These are phyloP conservation scores for Stemphylium vesicarium DNA, from an alignment of 2,329 filamentous ascomycete genomes.

Conservation along the genomic window DNA sequence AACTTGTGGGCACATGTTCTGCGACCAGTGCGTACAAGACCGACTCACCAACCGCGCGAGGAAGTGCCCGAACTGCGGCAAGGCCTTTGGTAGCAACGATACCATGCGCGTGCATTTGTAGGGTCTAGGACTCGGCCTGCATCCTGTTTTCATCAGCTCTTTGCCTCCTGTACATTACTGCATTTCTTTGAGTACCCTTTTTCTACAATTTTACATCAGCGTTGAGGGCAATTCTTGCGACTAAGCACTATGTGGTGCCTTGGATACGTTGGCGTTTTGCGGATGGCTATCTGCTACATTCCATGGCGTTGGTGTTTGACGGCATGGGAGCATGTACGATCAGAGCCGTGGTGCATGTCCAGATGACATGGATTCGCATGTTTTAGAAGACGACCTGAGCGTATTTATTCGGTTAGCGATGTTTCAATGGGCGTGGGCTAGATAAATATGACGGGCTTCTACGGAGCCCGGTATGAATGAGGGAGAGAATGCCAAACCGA, in stretches of 20 bases:
- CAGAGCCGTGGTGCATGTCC: conserved; percentile 14
- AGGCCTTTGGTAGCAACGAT: conserved; percentile 89
- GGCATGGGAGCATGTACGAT: conserved; percentile 16
- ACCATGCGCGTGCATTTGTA: conserved; percentile 67
- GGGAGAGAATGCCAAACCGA: conserved; percentile 9
- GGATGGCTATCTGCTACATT: conserved; percentile 1
- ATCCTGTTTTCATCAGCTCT: conserved; percentile 1
- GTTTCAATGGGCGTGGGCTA: conserved; percentile 7
- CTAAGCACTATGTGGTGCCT: conserved; percentile 5
- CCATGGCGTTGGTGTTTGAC: conserved; percentile 9
- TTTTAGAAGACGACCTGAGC: conserved; percentile 14
- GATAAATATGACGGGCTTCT: conserved; percentile 7
- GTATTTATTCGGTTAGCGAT: conserved; percentile 3
- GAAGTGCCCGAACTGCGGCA: conserved; percentile 94
- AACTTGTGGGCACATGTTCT: conserved; percentile 94
- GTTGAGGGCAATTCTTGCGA: conserved; percentile 7
- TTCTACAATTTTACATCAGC: conserved; percentile 6
- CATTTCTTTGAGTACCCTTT: conserved; percentile 15
- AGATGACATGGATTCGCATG: conserved; percentile 13
- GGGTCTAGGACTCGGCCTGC: neutral
- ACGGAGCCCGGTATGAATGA: conserved; percentile 1
- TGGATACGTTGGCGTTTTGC: conserved; percentile 14
- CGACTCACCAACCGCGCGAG: conserved; percentile 87
- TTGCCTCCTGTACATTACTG: conserved; percentile 18
- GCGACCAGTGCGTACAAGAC: conserved; percentile 86